Evolutionary conservation across 352 stramenopile genomes (phyloP), one percentile per base, ranked within the genome.

Genomic region (Phytophthora aleatoria): DNA sequence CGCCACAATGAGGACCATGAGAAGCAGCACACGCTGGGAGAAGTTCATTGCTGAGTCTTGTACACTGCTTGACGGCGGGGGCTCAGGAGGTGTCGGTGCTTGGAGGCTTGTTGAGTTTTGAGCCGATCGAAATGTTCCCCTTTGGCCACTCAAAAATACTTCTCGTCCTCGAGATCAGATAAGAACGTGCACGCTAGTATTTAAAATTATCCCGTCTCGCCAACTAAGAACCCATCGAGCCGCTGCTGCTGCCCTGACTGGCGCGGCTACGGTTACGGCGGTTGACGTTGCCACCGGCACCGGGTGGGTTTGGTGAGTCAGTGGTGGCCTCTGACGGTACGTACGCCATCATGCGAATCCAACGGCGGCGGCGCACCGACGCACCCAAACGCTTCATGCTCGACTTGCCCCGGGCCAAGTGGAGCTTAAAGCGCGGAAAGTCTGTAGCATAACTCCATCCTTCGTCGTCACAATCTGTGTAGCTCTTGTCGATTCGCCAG

Each of bases 381-480:
- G 79, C 81, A 9, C 86, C 86, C 5, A 91, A 69, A 39, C 84
- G 83, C 52, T 90, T 88, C 61, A 84, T 87, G 57, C 83, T 92
- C 30, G 85, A 94, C 57, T 90, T 92, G 39, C 87, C 87, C 28
- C 85, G 81, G 31, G 81, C 84, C 28, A 95, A 55, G 51, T 95
- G 87, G 36, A 76, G 72, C 67, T 95, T 95, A 66, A 95, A 95
- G 33, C 87, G 85, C 27, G 85, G 87, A 47, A 95, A 95, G 52
- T 94, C 85, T 5, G 78, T 92, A 8, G 87, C 87, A 57, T 95
- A 95, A 64, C 87, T 95, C 87, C 87, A 95, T 24, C 87, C 87
- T 79, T 95, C 85, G 44, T 94, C 87, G 43, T 95, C 85, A 50
- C 87, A 95, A 54, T 95, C 82, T 5, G 87, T 95, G 74, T 95